Evolutionary conservation across 2,329 filamentous ascomycete species (phyloP).

Genomic region (Colletotrichum lentis): DNA sequence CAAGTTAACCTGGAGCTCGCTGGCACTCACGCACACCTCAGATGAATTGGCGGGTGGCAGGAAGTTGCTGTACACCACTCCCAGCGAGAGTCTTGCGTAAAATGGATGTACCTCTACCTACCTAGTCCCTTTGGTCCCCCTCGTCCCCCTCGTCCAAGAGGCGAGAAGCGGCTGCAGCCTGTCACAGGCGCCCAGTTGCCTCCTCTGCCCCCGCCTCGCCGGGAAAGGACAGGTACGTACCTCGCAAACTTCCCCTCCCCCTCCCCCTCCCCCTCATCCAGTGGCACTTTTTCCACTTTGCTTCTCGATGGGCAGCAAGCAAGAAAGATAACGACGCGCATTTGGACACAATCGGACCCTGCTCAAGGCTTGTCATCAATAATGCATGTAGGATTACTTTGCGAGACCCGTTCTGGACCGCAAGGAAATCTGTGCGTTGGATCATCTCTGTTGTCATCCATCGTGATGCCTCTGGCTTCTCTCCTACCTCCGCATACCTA

Average conservation of each 20-base stretch:
- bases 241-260: neutral
- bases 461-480: neutral
- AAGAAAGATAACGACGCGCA: constrained; percentile 13
- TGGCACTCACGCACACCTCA: constrained; percentile 20
- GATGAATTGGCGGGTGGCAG: constrained; percentile 35
- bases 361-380: neutral
- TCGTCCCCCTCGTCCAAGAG: constrained; percentile 7
- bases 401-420: neutral
- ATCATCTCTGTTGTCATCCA: neutral
- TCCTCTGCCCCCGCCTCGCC: constrained; percentile 17
- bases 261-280: constrained; percentile 21
- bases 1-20: constrained; percentile 13
- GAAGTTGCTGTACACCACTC: neutral
- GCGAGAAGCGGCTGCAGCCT: constrained; percentile 27
- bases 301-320: constrained; percentile 2
- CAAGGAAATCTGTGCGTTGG: neutral
- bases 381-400: neutral
- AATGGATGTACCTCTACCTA: neutral
- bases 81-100: no score
- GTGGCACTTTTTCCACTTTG: constrained; percentile 34
- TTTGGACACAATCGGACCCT: constrained; percentile 7
- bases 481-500: neutral
- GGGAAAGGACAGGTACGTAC: constrained; percentile 13
- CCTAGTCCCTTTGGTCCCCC: neutral
- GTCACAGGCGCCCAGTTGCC: constrained; percentile 31